Evolutionary conservation across 1,284 basidiomycete species (phyloP), one percentile per base, ranked within the genome.

Genomic region (Melampsora americana): DNA sequence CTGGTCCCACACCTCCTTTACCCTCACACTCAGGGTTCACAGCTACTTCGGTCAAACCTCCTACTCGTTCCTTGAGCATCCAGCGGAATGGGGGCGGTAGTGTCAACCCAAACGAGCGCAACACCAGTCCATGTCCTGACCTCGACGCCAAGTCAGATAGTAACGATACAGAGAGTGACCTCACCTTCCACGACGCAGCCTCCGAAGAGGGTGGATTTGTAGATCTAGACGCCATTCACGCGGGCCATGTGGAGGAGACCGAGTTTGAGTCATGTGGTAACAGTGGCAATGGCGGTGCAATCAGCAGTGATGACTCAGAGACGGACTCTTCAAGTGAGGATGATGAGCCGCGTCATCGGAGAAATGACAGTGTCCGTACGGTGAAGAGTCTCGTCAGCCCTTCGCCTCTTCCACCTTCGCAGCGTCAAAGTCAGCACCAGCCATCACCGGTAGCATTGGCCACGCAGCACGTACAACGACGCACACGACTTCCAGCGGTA

Each of bases 401-500:
- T 11, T 26, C 30, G n/a, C 23, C 6, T 28, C 14, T 1, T 14
- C 26, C 3, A 56, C 48, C 9, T 59, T 32, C 14, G 28, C 39
- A 12, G 12, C 39, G 39, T 12, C 39, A 6, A 9, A 5, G 39
- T 42, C 39, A 42, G 1, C 39, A 42, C 39, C 39, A 42, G 5
- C 42, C 26, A 48, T 46, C 39, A 48, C 26, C 5, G 16, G 39
- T 35, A 30, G 20, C 60, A 62, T 61, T 64, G 26, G 23, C 39
- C 30, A 71, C 18, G 20, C 56, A 80, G 61, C 79, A 81, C 79
- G 79, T 82, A 69, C 77, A 84, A 83, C 79, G 89, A 77, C 85
- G 92, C 78, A 88, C 86, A 1, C 84, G 84, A 66, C 85, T 96
- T 56, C 93, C 89, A 20, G 82, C 83, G 20, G 83, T 83, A 5